Base-by-base conservation (phyloP, 371 early-diverging fungal species). In the Mucor lusitanicus region DNA sequence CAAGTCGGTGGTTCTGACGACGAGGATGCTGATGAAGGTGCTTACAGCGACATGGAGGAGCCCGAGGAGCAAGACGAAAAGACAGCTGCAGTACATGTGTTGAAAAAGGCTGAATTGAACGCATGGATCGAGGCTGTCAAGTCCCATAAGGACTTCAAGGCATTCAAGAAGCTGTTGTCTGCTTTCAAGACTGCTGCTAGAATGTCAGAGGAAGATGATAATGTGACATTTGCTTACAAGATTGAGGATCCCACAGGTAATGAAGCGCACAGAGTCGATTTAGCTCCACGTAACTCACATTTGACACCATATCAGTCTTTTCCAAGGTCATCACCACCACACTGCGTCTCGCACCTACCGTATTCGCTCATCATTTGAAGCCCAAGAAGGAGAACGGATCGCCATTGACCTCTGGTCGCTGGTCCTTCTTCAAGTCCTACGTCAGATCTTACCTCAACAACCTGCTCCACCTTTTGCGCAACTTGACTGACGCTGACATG, bases 151-250 rank as follows among this genome's bases (percentile, higher is more conserved):
- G 68, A 70, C 37, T 60, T 79, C 33, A 75, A 70, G n/a, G 68
- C 70, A 4, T 77, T 92, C 53, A 89, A 90, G 65, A 86, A 87
- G 61, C 73, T 95, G 37, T 71, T 96, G 28, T 73, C 91, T 33
- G 97, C 96, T 4, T 93, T 96, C 79, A 89, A 91, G 59, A 88
- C 93, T 5, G 95, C 94, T 9, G 88, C 92, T 44, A 88, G 90
- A 60, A 85, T 90, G 81, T 89, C 91, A 23, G 92, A 94, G 65
- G 89, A 91, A 59, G 80, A 84, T 39, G 82, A 78, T 33, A 69
- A 75, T 1, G 76, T 78, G 9, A 74, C 71, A 0, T 83, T 82
- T 62, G 72, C 83, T 1, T 91, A 88, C 78, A 90, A 82, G 64
- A 88, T 94, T 68, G 89, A 88, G 63, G 88, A 85, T 77, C 87